These are phyloP conservation scores for Berkeleyomyces rouxiae DNA, from an alignment of 2,329 filamentous ascomycete genomes.

Conservation along the genomic window DNA sequence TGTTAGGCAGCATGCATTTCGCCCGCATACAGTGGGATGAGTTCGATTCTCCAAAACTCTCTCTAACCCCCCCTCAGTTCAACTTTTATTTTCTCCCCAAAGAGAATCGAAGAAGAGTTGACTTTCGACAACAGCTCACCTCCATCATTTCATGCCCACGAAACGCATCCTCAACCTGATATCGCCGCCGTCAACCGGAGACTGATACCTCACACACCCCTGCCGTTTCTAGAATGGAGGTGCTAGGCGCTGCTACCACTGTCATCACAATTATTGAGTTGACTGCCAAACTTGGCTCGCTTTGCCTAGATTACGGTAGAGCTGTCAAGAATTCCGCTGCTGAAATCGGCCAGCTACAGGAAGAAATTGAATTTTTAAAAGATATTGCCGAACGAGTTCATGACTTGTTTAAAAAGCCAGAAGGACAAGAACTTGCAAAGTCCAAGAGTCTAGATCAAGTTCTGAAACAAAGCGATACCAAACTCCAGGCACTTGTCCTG, in stretches of 20 bases:
- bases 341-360: background rate
- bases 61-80: too few relatives aligned
- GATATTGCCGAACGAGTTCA: background rate
- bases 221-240: background rate
- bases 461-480: background rate
- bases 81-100: too few relatives aligned
- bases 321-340: background rate
- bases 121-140: too few relatives aligned
- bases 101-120: too few relatives aligned
- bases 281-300: background rate
- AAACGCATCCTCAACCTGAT: too few relatives aligned
- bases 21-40: too few relatives aligned
- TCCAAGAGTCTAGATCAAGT: background rate
- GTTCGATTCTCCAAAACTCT: too few relatives aligned
- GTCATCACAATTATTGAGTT: background rate
- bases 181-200: too few relatives aligned
- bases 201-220: too few relatives aligned
- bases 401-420: background rate
- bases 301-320: background rate
- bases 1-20: too few relatives aligned
- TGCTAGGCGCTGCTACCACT: background rate
- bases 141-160: too few relatives aligned
- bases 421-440: background rate
- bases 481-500: background rate
- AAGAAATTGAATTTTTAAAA: background rate